phyloP scores from a whole-genome alignment of 1,139 yeast genomes.

The Saccharomyces hybrid region DNA sequence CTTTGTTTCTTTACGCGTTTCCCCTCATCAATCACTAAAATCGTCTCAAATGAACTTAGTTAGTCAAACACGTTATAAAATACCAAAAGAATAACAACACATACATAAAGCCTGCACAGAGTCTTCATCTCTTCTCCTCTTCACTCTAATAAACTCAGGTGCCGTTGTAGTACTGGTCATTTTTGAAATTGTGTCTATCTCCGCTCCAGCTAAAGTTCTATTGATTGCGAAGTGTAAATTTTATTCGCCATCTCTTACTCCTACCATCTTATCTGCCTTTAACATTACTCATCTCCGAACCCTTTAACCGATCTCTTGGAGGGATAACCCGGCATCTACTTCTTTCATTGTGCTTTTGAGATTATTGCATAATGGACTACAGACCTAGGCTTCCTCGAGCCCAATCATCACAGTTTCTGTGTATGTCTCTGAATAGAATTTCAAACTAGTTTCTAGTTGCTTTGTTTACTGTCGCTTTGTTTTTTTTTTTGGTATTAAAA shows the following conservation, averaged over 20 bases:
- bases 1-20: constrained; percentile 33
- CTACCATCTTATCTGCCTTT: no score
- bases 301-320: no score
- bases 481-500: not conserved
- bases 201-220: no score
- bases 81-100: constrained; percentile 14
- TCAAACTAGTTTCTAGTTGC: not conserved
- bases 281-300: no score
- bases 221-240: not conserved
- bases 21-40: constrained; percentile 33
- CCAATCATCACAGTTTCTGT: no score
- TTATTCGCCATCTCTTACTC: not conserved
- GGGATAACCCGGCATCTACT: no score
- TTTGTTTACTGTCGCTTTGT: no score
- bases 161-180: constrained; percentile 8
- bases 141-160: constrained; percentile 67
- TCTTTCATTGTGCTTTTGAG: no score
- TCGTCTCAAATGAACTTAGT: constrained; percentile 10
- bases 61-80: constrained; percentile 9
- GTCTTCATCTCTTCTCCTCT: constrained; percentile 77
- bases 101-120: constrained; percentile 70
- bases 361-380: no score
- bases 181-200: not conserved
- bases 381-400: no score
- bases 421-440: no score